Conservation (phyloP, 1,139 yeast genomes). For the Blastobotrys ciferrii region DNA sequence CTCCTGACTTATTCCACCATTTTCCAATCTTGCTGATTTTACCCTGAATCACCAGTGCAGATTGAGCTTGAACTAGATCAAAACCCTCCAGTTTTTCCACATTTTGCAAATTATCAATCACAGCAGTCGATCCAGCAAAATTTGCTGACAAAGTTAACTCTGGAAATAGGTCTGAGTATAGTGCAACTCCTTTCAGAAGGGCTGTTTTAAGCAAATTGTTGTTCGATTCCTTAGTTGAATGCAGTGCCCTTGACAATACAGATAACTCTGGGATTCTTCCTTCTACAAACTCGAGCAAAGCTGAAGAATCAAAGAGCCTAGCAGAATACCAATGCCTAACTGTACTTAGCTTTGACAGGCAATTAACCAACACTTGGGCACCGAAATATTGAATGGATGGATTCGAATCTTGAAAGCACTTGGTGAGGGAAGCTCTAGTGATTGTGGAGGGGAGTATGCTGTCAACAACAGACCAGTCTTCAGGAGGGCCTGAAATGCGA, state of each 20-base stretch:
- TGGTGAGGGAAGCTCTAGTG: constrained; percentile 56
- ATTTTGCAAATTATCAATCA: constrained; percentile 17
- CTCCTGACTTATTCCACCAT: constrained; percentile 60
- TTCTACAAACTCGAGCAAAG: constrained; percentile 41
- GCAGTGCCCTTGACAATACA: constrained; percentile 39
- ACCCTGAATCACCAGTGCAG: constrained; percentile 35
- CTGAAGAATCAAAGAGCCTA: constrained; percentile 42
- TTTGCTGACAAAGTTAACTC: constrained; percentile 22
- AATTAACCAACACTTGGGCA: constrained; percentile 55
- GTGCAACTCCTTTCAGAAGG: constrained; percentile 25
- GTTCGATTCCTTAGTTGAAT: constrained; percentile 30
- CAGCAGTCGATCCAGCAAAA: constrained; percentile 25
- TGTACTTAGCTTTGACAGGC: constrained; percentile 51
- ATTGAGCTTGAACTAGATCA: constrained; percentile 34
- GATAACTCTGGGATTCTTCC: constrained; percentile 51
- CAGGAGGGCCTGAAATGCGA: constrained; percentile 28
- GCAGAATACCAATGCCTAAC: constrained; percentile 42
- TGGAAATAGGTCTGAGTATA: constrained; percentile 27
- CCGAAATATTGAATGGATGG: constrained; percentile 63
- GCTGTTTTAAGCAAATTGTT: constrained; percentile 42
- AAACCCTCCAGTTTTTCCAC: constrained; percentile 27
- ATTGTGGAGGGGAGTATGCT: constrained; percentile 65
- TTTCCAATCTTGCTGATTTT: constrained; percentile 41
- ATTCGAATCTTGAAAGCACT: constrained; percentile 55
- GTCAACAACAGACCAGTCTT: constrained; percentile 44